Evolutionary conservation across 2,329 filamentous ascomycete genomes (phyloP).

Genomic region (Aspergillus novofumigatus): DNA sequence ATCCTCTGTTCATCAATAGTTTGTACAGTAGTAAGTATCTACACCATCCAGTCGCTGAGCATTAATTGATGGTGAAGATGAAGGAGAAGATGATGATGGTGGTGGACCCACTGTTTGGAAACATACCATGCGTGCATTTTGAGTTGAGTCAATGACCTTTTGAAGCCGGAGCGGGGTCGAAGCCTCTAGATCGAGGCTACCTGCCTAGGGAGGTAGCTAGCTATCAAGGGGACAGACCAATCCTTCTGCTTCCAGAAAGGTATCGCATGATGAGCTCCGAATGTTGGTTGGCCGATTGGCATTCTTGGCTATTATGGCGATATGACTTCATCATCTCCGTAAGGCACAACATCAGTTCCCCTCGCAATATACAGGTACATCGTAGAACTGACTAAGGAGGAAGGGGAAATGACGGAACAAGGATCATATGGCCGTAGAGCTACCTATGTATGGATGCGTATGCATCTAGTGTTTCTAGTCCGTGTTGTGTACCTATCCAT

Average conservation of each 20-base stretch:
- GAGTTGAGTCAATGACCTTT: neutral
- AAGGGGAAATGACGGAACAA: neutral
- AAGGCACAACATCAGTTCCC: neutral
- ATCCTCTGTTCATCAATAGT: neutral
- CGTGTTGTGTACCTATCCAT: neutral
- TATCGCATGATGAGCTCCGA: constrained; percentile 4
- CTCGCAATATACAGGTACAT: neutral
- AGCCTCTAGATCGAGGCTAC: neutral
- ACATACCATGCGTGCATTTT: neutral
- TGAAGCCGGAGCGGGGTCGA: neutral
- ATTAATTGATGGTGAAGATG: neutral
- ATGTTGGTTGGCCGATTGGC: neutral
- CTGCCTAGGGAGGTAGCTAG: neutral
- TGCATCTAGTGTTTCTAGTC: neutral
- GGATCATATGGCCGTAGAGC: neutral
- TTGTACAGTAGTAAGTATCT: neutral
- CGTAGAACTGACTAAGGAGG: too few relatives aligned
- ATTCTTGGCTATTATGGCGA: neutral
- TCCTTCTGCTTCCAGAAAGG: constrained; percentile 6
- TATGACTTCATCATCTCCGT: neutral
- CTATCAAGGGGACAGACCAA: neutral
- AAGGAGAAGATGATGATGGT: neutral
- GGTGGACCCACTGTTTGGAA: neutral
- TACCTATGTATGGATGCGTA: neutral
- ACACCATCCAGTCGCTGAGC: neutral